These are phyloP conservation scores for Candida glucosophila DNA, from an alignment of 1,139 yeast species.

Conservation along the genomic window DNA sequence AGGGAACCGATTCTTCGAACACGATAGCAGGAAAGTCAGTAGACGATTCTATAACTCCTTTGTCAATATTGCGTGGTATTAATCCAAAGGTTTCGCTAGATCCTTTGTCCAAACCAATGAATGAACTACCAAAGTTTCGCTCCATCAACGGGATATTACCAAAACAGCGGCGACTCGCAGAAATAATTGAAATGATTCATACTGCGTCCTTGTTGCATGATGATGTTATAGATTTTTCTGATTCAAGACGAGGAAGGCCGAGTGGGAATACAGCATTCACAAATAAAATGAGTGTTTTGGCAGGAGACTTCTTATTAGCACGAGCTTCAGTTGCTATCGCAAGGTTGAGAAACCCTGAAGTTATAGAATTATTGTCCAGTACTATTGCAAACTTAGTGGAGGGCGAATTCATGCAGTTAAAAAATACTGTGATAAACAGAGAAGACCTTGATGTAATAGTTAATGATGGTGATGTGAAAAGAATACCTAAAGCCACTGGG, in stretches of 20 bases:
- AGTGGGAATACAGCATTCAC: conserved; percentile 91
- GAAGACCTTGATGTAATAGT: conserved; percentile 37
- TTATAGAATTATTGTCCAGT: conserved; percentile 87
- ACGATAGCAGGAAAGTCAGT: conserved; percentile 49
- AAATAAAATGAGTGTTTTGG: conserved; percentile 94
- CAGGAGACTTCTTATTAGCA: conserved; percentile 92
- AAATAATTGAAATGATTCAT: conserved; percentile 96
- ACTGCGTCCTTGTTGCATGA: conserved; percentile 96
- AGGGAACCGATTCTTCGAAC: conserved; percentile 40
- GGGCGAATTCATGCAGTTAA: conserved; percentile 97
- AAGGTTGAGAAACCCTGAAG: conserved; percentile 90
- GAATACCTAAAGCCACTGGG: conserved; percentile 55
- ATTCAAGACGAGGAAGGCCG: conserved; percentile 82
- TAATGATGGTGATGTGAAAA: conserved; percentile 46
- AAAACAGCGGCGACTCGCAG: conserved; percentile 90
- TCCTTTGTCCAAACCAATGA: conserved; percentile 79
- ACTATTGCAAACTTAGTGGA: conserved; percentile 95
- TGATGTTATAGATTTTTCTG: conserved; percentile 93
- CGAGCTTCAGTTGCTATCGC: conserved; percentile 96
- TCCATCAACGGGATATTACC: conserved; percentile 69
- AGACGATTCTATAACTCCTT: conserved; percentile 64
- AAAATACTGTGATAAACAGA: conserved; percentile 63
- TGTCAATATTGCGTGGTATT: conserved; percentile 77
- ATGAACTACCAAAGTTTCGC: conserved; percentile 57
- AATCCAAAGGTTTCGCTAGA: conserved; percentile 74